These are phyloP conservation scores for Lycium barbarum DNA, from an alignment of 257 asterid genomes.

Conservation along the genomic window DNA sequence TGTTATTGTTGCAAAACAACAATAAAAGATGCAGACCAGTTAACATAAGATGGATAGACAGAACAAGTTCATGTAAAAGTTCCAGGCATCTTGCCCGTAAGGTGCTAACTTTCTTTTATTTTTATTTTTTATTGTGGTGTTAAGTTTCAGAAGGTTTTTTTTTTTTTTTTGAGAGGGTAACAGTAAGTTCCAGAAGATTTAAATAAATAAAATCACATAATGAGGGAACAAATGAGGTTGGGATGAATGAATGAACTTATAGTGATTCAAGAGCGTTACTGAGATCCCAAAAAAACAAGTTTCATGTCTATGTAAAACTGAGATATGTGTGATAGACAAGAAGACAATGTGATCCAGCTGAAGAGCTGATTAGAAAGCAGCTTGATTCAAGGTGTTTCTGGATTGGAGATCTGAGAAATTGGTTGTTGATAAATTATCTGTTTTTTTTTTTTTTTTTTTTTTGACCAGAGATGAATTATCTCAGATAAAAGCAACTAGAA, in stretches of 20 bases:
- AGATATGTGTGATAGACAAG: neutral
- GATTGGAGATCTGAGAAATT: conserved; percentile 1
- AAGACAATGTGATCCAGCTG: neutral
- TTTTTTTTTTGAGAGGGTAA: neutral
- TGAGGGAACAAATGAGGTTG: neutral
- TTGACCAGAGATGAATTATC: neutral
- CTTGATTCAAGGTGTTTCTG: neutral
- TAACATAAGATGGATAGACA: neutral
- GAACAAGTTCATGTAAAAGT: neutral
- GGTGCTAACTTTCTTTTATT: neutral
- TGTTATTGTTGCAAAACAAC: neutral
- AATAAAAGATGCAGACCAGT: neutral
- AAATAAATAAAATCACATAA: neutral
- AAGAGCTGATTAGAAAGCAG: neutral
- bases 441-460: neutral
- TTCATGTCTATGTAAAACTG: neutral
- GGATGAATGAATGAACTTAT: neutral
- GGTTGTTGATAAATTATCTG: neutral
- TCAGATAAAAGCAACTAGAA: neutral
- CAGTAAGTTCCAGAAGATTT: neutral
- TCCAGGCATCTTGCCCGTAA: neutral
- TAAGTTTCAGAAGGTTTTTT: neutral
- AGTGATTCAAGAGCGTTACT: neutral
- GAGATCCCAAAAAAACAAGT: neutral
- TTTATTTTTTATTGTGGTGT: neutral